A percentile compares a stretch with the other conserved stretches of the same genome.
These are phyloP conservation scores for Pleurotus ostreatus DNA, from an alignment of 768 basidiomycete genomes.

Conservation along the genomic window DNA sequence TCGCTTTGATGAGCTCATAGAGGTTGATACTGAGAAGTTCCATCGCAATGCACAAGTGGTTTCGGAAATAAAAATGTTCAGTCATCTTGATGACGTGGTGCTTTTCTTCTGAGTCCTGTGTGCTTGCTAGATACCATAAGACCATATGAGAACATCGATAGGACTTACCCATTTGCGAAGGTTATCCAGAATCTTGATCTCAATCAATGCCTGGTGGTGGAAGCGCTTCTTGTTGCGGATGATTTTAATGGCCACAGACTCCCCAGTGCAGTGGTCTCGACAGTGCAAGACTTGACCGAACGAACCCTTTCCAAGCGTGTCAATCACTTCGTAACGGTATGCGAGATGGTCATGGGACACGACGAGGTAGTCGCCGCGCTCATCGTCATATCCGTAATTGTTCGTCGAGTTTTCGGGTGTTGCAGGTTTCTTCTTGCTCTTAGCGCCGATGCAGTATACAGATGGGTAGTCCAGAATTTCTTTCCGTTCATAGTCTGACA, in stretches of 20 bases:
- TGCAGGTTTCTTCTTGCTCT: conserved; percentile 81
- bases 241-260: conserved; percentile 98
- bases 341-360: conserved; percentile 90
- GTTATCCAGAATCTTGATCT: conserved; percentile 97
- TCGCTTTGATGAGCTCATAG: conserved; percentile 98
- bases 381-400: conserved; percentile 96
- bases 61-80: conserved; percentile 97
- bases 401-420: conserved; percentile 68
- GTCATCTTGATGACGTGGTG: conserved; percentile 98
- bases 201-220: conserved; percentile 97
- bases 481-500: conserved; percentile 86
- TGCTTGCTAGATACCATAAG: conserved; percentile 5
- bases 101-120: conserved; percentile 91
- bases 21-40: conserved; percentile 97
- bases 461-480: conserved; percentile 86
- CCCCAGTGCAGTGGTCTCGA: conserved; percentile 91
- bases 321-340: conserved; percentile 94
- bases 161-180: conserved; percentile 92
- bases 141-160: not conserved
- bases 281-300: conserved; percentile 97
- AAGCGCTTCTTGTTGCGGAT: conserved; percentile 99
- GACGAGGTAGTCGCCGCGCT: conserved; percentile 94
- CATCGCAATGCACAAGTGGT: conserved; percentile 97
- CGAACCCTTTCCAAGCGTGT: conserved; percentile 94
- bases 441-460: conserved; percentile 79